Percentiles rank a stretch among this genome's conserved stretches.
Evolutionary conservation across 2,329 filamentous ascomycete genomes (phyloP).

Genomic region (Colletotrichum zoysiae): DNA sequence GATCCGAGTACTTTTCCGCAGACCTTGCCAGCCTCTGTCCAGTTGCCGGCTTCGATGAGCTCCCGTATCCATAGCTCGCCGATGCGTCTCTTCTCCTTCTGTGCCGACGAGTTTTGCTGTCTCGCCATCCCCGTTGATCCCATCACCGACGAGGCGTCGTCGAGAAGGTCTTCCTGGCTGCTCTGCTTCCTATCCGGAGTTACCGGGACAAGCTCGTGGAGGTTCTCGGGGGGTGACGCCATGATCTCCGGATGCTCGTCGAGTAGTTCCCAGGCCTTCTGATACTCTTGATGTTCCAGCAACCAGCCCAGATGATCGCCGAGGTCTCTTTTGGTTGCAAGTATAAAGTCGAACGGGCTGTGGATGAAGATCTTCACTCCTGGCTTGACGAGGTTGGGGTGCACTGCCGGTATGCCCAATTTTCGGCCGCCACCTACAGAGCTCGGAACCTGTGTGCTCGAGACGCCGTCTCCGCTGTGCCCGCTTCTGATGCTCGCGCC

Average conservation of each 20-base stretch:
- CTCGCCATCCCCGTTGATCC: conserved; percentile 63
- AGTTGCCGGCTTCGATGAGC: conserved; percentile 79
- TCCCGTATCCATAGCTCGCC: conserved; percentile 95
- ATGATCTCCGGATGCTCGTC: conserved; percentile 87
- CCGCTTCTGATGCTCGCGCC: conserved; percentile 79
- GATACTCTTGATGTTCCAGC: conserved; percentile 82
- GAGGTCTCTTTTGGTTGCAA: conserved; percentile 88
- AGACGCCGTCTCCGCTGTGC: conserved; percentile 71
- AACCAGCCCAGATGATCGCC: conserved; percentile 90
- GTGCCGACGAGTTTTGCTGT: conserved; percentile 56
- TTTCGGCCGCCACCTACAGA: conserved; percentile 50
- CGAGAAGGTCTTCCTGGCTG: conserved; percentile 75
- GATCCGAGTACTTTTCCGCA: conserved; percentile 87
- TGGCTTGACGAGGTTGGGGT: conserved; percentile 68
- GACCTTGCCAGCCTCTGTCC: conserved; percentile 81
- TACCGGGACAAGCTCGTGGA: conserved; percentile 54
- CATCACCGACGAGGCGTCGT: conserved; percentile 74
- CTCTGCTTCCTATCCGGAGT: conserved; percentile 57
- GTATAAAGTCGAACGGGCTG: conserved; percentile 95
- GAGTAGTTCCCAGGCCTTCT: conserved; percentile 89
- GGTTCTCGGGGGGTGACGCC: conserved; percentile 55
- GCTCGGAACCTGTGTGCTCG: conserved; percentile 61
- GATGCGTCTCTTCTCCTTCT: conserved; percentile 90
- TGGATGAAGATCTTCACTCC: conserved; percentile 88
- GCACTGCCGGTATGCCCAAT: conserved; percentile 48